Conservation (phyloP, 78 protist genomes). For the Pigoraptor vietnamica region DNA sequence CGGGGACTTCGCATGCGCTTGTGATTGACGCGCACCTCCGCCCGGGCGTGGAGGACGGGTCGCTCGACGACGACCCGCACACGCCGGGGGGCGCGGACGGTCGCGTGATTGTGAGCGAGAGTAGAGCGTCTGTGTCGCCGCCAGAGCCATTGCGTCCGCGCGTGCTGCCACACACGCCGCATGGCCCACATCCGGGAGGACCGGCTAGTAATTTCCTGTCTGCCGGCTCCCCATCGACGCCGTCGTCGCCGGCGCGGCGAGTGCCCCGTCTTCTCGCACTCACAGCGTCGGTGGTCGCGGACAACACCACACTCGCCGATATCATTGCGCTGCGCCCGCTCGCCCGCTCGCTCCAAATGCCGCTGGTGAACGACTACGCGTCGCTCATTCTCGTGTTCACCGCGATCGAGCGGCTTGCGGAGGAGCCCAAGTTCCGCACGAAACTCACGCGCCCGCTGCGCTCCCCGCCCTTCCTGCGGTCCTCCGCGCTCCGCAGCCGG, state of each 20-base stretch:
- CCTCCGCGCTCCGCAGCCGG: not conserved
- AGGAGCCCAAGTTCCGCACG: not conserved
- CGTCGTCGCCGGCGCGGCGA: not conserved
- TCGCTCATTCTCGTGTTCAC: not conserved
- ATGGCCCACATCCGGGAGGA: too few relatives aligned
- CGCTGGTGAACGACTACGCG: not conserved
- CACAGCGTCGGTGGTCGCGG: not conserved
- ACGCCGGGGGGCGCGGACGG: too few relatives aligned
- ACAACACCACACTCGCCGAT: not conserved
- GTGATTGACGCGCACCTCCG: not conserved
- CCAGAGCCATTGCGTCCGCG: not conserved
- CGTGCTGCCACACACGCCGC: too few relatives aligned
- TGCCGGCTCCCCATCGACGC: not conserved
- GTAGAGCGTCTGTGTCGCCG: not conserved
- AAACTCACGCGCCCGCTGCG: not conserved
- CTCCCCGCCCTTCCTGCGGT: not conserved
- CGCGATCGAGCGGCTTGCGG: not conserved
- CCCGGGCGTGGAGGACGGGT: too few relatives aligned
- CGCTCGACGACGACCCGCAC: too few relatives aligned
- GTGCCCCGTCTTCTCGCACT: not conserved
- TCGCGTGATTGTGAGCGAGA: too few relatives aligned
- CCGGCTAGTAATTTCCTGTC: too few relatives aligned
- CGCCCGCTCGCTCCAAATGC: not conserved
- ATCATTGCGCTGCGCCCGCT: not conserved
- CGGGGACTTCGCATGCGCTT: not conserved